These are phyloP conservation scores for Hermanozyma aechmeae DNA, from an alignment of 805 yeast species.

Conservation along the genomic window DNA sequence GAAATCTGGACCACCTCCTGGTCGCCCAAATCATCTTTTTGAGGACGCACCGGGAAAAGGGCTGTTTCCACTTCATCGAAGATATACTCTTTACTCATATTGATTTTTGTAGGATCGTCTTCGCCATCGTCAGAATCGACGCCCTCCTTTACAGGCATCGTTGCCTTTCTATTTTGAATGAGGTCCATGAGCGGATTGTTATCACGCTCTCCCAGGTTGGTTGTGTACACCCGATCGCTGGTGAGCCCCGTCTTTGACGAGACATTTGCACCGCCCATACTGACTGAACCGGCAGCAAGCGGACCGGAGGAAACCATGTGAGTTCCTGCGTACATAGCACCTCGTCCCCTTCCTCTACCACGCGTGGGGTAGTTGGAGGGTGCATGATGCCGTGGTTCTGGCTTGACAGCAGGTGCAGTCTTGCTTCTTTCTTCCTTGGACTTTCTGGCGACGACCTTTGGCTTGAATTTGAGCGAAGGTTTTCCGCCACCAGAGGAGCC, in stretches of 20 bases:
- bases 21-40: constrained; percentile 28
- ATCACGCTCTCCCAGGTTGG: constrained; percentile 20
- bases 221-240: constrained; percentile 20
- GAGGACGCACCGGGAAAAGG: constrained; percentile 65
- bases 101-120: constrained; percentile 38
- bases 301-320: constrained; percentile 69
- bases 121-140: constrained; percentile 34
- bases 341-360: constrained; percentile 25
- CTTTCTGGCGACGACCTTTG: constrained; percentile 79
- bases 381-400: constrained; percentile 14
- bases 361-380: constrained; percentile 11
- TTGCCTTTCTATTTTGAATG: constrained; percentile 14
- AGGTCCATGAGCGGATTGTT: constrained; percentile 33
- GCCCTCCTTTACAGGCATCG: constrained; percentile 6
- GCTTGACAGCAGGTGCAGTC: constrained; percentile 49
- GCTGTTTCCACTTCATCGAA: constrained; percentile 44
- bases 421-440: constrained; percentile 78
- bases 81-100: constrained; percentile 54
- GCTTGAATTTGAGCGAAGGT: constrained; percentile 67
- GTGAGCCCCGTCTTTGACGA: constrained; percentile 19
- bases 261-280: constrained; percentile 25
- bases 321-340: constrained; percentile 37
- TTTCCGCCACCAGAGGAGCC: constrained; percentile 25
- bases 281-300: constrained; percentile 54
- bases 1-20: background rate